phyloP scores from a whole-genome alignment of 768 basidiomycete genomes.

The Asterophora lycoperdoides region DNA sequence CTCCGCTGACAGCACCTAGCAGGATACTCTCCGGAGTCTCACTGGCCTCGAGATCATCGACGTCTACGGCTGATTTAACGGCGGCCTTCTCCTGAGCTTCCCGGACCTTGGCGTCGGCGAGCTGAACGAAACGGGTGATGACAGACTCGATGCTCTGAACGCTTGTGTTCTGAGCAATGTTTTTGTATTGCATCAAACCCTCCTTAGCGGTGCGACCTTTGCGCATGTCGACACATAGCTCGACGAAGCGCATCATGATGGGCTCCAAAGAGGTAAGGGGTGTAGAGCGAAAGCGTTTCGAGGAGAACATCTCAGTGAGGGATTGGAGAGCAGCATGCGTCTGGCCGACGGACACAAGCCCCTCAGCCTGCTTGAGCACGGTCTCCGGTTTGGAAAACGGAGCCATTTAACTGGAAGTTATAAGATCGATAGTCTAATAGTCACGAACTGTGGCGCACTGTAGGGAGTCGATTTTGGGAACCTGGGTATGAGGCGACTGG shows the following conservation, averaged over 20 bases:
- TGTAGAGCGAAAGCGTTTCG: slow-evolving; percentile 91
- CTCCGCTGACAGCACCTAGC: slow-evolving; percentile 84
- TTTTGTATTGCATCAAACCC: slow-evolving; percentile 96
- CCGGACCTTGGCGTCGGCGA: slow-evolving; percentile 76
- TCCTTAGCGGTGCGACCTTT: slow-evolving; percentile 93
- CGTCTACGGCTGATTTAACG: slow-evolving; percentile 69
- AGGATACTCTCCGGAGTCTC: slow-evolving; percentile 93
- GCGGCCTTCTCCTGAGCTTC: slow-evolving; percentile 87
- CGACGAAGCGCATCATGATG: slow-evolving; percentile 93
- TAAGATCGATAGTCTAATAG: neutral
- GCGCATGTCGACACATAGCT: slow-evolving; percentile 92
- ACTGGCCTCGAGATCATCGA: slow-evolving; percentile 93
- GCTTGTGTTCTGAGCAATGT: slow-evolving; percentile 91
- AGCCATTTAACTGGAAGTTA: slow-evolving; percentile 51
- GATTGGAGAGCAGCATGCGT: slow-evolving; percentile 87
- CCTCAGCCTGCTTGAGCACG: slow-evolving; percentile 89
- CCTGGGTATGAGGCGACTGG: slow-evolving; percentile 10
- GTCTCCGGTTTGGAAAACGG: slow-evolving; percentile 90
- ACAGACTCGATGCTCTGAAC: slow-evolving; percentile 91
- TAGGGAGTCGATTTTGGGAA: neutral
- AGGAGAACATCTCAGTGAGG: slow-evolving; percentile 87
- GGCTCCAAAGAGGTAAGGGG: slow-evolving; percentile 88
- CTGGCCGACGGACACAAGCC: slow-evolving; percentile 89
- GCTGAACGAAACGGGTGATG: slow-evolving; percentile 78
- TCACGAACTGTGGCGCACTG: slow-evolving; percentile 2